Base-by-base conservation (phyloP, 768 basidiomycete species). In the Asterophora lycoperdoides region DNA sequence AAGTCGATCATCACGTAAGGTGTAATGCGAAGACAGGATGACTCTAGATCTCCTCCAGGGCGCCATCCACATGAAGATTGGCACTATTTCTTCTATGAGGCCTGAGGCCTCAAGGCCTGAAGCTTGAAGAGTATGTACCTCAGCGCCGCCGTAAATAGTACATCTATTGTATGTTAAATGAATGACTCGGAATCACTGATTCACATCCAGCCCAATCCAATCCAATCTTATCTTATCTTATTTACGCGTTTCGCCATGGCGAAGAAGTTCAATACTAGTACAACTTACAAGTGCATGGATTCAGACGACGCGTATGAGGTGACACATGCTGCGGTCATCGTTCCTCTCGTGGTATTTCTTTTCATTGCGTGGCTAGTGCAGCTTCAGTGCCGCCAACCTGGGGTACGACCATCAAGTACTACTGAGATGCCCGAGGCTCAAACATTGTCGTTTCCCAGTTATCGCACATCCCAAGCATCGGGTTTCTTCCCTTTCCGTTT, bases 401-500 rank as follows among this genome's bases (percentile, higher is more conserved):
- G 38, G 20, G 55, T 53, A 44, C 19, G 55, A 14, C 34, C 8
- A 11, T 11, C 9, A 17, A 11, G 11, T 20, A 9, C 9, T 38
- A 30, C 17, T 13, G 8, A 18, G 14, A 23, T 29, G 13, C 43
- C 17, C 0, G 11, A 8, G 23, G 6, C 23, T 23, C 23, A 23
- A 28, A 18, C 11, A 37, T n/a, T 35, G 29, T 3, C 10, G 3
- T 29, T 35, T 19, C 6, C 5, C 41, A 68, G 67, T 50, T 66
- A 13, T 57, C 51, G 17, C 55, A 59, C 30, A 65, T 67, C 20
- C 64, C 61, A 17, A 52, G 59, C 9, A 32, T 58, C 13, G 66
- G 67, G 34, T 43, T 33, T 34, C 43, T 51, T 9, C 23, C 5
- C 1, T 43, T 49, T n/a, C 54, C 53, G 5, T 53, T 58, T 15